These are phyloP conservation scores for Chaetomium fimeti DNA, from an alignment of 495 filamentous ascomycete species.

Conservation along the genomic window DNA sequence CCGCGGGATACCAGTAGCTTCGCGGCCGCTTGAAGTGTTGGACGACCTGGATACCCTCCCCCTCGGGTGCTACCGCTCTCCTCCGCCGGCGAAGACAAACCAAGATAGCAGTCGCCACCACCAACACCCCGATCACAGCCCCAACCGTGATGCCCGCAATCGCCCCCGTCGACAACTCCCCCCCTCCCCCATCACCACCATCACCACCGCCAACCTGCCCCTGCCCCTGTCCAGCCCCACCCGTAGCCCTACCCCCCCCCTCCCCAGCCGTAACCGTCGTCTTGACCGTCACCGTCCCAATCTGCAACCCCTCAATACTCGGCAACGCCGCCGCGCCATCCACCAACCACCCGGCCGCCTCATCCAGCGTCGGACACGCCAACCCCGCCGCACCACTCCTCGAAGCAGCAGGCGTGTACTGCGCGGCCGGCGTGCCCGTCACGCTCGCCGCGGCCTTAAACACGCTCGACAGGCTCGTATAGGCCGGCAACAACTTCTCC, in stretches of 20 bases:
- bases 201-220: not conserved
- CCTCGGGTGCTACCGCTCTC: not conserved
- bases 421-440: not conserved
- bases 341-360: constrained; percentile 11
- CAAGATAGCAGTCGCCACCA: constrained; percentile 9
- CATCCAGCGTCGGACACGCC: constrained; percentile 14
- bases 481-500: not conserved
- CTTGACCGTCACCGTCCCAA: constrained; percentile 12
- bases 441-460: not conserved
- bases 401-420: not conserved
- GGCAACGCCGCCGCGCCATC: constrained; percentile 9
- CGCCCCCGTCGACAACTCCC: constrained; percentile 2
- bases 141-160: constrained; percentile 15
- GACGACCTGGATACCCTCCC: not conserved
- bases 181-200: not conserved
- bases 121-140: not conserved
- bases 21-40: not conserved
- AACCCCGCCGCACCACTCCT: not conserved
- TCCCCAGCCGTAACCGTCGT: constrained; percentile 1
- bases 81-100: not conserved
- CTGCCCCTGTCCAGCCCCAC: not conserved
- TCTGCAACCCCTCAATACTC: constrained; percentile 13
- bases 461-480: constrained; percentile 2
- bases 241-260: not conserved
- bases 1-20: constrained; percentile 8